phyloP scores from a whole-genome alignment of 805 yeast genomes.

The Ogataea allantospora region DNA sequence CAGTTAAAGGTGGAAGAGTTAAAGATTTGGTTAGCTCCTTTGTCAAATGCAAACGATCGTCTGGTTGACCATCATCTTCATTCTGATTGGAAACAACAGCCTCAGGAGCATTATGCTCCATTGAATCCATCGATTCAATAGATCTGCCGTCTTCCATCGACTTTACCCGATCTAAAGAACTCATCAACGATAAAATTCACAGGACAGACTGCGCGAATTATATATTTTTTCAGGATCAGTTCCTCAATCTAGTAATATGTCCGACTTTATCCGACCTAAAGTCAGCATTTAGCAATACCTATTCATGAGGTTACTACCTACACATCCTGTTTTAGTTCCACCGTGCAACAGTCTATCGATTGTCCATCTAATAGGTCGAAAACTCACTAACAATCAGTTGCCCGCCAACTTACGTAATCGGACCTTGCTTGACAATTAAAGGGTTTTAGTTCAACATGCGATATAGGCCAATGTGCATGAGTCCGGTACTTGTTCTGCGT shows the following conservation, averaged over 20 bases:
- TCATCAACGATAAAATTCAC: neutral
- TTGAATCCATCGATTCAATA: slow-evolving; percentile 3
- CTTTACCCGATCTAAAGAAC: neutral
- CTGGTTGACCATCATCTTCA: slow-evolving; percentile 5
- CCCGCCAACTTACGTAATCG: too few relatives aligned
- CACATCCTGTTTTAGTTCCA: neutral
- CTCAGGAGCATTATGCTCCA: neutral
- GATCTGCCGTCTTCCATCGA: neutral
- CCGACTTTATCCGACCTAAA: too few relatives aligned
- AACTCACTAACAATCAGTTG: too few relatives aligned
- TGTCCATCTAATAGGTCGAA: too few relatives aligned
- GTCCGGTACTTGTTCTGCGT: too few relatives aligned
- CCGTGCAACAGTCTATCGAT: neutral
- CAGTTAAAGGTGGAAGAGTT: slow-evolving; percentile 24
- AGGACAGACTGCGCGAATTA: slow-evolving; percentile 4
- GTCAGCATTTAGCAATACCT: too few relatives aligned
- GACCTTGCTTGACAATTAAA: too few relatives aligned
- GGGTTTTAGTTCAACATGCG: too few relatives aligned
- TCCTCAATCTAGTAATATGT: neutral
- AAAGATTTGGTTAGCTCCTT: slow-evolving; percentile 14
- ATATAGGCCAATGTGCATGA: neutral
- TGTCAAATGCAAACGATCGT: slow-evolving; percentile 8
- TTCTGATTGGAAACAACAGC: slow-evolving; percentile 2
- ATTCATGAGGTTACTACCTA: too few relatives aligned
- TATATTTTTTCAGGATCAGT: too few relatives aligned